Conservation (phyloP, 2,329 filamentous ascomycete species). For the Fusarium succisae region DNA sequence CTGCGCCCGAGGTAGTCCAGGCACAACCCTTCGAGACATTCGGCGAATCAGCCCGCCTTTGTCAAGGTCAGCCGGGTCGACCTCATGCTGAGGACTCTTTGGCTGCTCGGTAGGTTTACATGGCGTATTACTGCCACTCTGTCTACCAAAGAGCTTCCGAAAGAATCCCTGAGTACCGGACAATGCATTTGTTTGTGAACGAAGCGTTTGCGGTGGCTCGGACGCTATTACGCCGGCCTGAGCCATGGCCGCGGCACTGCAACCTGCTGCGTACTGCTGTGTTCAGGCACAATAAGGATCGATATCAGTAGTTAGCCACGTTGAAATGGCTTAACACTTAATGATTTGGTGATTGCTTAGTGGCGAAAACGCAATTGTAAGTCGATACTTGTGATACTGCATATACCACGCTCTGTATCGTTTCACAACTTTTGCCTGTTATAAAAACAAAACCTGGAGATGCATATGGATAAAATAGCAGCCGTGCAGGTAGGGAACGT, state of each 20-base stretch:
- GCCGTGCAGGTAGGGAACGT: constrained; percentile 28
- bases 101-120: constrained; percentile 25
- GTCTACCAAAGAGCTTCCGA: constrained; percentile 43
- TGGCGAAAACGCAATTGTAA: constrained; percentile 21
- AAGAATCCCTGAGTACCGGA: constrained; percentile 42
- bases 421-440: constrained; percentile 27
- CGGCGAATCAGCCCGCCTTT: constrained; percentile 53
- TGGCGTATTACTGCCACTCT: constrained; percentile 18
- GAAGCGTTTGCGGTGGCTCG: constrained; percentile 40
- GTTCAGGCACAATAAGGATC: constrained; percentile 8
- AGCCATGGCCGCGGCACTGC: constrained; percentile 45
- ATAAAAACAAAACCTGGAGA: constrained; percentile 14
- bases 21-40: constrained; percentile 71
- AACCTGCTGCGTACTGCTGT: constrained; percentile 16
- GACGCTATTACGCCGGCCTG: constrained; percentile 43
- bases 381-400: constrained; percentile 22
- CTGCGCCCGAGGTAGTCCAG: constrained; percentile 77
- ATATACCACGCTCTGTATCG: constrained; percentile 30
- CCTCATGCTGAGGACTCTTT: constrained; percentile 47
- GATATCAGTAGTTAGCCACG: constrained; percentile 12
- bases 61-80: constrained; percentile 40
- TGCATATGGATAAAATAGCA: constrained; percentile 16
- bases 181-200: constrained; percentile 39
- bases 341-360: constrained; percentile 17
- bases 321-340: constrained; percentile 11